These are phyloP conservation scores for Teratosphaeria zuluensis DNA, from an alignment of 2,329 filamentous ascomycete species.

Conservation along the genomic window DNA sequence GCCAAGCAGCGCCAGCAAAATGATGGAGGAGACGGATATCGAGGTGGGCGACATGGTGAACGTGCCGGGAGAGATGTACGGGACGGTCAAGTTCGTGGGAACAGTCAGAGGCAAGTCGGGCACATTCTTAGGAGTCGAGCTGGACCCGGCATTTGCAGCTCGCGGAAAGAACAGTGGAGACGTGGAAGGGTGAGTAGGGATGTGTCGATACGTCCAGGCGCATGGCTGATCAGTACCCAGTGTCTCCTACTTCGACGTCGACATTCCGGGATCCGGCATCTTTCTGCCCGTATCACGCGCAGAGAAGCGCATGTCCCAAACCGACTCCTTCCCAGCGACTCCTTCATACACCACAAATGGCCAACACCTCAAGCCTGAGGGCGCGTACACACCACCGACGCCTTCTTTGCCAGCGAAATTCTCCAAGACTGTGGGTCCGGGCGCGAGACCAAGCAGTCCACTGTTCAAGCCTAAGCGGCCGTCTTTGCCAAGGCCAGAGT, in stretches of 20 bases:
- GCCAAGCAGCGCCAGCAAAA: constrained; percentile 28
- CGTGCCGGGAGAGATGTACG: constrained; percentile 86
- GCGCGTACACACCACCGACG: constrained; percentile 45
- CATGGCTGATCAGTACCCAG: constrained; percentile 20
- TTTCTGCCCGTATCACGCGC: constrained; percentile 84
- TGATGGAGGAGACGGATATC: constrained; percentile 44
- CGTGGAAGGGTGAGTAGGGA: constrained; percentile 70
- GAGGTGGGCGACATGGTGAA: constrained; percentile 77
- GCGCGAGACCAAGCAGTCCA: constrained; percentile 58
- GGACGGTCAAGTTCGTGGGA: constrained; percentile 81
- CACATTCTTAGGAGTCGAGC: constrained; percentile 83
- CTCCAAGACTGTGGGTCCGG: constrained; percentile 72
- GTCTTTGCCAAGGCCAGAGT: constrained; percentile 80
- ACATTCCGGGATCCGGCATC: constrained; percentile 72
- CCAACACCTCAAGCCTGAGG: constrained; percentile 8
- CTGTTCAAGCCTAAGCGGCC: constrained; percentile 60
- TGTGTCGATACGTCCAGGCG: background rate
- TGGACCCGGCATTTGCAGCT: constrained; percentile 67
- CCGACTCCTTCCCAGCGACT: constrained; percentile 52
- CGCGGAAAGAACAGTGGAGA: constrained; percentile 93
- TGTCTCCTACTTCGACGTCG: constrained; percentile 69
- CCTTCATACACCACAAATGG: constrained; percentile 48
- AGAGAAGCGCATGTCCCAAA: constrained; percentile 54
- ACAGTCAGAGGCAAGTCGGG: constrained; percentile 81
- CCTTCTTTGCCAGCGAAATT: constrained; percentile 54